These are phyloP conservation scores for Spirogloea muscicola DNA, from an alignment of 139 green algal species.

Conservation along the genomic window DNA sequence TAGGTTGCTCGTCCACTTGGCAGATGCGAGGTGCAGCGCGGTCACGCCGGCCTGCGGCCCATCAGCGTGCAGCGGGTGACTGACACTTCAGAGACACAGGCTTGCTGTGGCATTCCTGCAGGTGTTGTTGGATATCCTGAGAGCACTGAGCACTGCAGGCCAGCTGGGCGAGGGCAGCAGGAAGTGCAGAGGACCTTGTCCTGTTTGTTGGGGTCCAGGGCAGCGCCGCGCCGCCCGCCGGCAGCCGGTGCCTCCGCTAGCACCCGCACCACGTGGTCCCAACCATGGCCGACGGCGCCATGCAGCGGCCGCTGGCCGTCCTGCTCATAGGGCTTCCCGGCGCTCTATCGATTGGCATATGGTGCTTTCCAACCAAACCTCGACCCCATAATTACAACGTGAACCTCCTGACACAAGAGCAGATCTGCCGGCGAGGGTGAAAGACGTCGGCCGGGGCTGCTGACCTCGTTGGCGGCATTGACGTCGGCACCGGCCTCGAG, in stretches of 20 bases:
- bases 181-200: too few species aligned
- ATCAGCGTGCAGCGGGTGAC: too few species aligned
- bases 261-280: not conserved
- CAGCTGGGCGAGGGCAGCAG: too few species aligned
- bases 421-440: not conserved
- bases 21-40: not conserved
- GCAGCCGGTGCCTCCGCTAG: not conserved
- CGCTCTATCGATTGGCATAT: not conserved
- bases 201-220: too few species aligned
- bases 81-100: constrained; percentile 1
- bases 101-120: too few species aligned
- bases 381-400: too few species aligned
- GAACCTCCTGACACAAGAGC: too few species aligned
- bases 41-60: not conserved
- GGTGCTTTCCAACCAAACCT: not conserved
- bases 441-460: not conserved
- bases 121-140: constrained; percentile 4
- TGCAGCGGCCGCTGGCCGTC: constrained; percentile 4
- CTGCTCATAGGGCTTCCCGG: not conserved
- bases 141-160: not conserved
- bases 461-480: constrained; percentile 14
- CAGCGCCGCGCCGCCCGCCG: not conserved
- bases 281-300: constrained; percentile 14
- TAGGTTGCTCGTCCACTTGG: not conserved
- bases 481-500: constrained; percentile 28